Evolutionary conservation across 2,329 filamentous ascomycete species (phyloP), one percentile per base, ranked within the genome.

Genomic region (Colletotrichum cordylinicola): DNA sequence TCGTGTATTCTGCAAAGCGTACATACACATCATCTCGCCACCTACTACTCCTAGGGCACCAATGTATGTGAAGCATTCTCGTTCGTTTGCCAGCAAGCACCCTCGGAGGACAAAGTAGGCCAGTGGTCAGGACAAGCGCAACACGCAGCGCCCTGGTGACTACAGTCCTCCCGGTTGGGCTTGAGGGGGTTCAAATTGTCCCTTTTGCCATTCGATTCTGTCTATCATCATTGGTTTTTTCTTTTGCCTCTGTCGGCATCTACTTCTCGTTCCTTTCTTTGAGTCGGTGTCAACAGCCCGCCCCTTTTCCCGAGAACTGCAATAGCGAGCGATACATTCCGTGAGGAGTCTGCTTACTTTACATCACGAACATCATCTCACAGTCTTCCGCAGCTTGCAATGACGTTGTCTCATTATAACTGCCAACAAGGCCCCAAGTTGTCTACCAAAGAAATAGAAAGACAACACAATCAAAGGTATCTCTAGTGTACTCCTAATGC

Each of bases 401-500:
- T 52, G 43, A 52, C 43, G 10, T 52, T 21, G 15, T 33, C 43
- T 16, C 16, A 43, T 43, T 61, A 24, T 31, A 58, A 4, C 8
- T 58, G 55, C 55, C 55, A 27, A 58, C 18, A 16, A 29, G 9
- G 1, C 24, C 1, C 55, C 1, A 29, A 29, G 55, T 58, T 24
- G 24, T 58, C 55, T 58, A 58, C 55, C 21, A 16, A 52, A 52
- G 43, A 21, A 52, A 52, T 52, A 61, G 13, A 56, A 33, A 21
- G 12, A 15, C 56, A 15, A 70, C 16, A 64, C 18, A 68, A 29
- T 43, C 52, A n/a, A 68, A 62, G 67, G 67, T 70, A 70, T 70
- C 67, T 70, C 67, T 70, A 70, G 35, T 68, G 39, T 58, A 58
- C 27, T 37, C 66, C 48, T 24, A 58, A 60, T 39, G 66, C 43